Percentiles rank a stretch among this genome's conserved stretches.
Evolutionary conservation across 2,329 filamentous ascomycete genomes (phyloP).

Genomic region (Lachnellula hyalina): DNA sequence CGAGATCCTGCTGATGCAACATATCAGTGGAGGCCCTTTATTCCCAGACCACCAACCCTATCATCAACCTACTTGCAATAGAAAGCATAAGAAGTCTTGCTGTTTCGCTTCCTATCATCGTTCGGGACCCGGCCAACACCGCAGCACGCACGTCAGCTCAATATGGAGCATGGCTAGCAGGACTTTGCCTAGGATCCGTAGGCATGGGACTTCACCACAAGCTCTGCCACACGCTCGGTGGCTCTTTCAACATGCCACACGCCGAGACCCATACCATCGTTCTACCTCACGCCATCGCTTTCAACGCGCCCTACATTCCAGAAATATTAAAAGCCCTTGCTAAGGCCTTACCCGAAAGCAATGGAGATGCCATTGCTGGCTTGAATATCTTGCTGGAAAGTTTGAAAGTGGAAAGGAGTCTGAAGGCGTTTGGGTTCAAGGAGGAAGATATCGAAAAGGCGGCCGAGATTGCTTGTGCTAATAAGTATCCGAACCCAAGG

Average conservation of each 20-base stretch:
- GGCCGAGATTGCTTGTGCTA: constrained; percentile 51
- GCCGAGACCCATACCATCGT: constrained; percentile 61
- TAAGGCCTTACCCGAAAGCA: constrained; percentile 47
- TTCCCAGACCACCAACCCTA: constrained; percentile 54
- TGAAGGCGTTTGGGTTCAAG: constrained; percentile 53
- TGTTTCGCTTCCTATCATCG: constrained; percentile 46
- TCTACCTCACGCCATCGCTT: constrained; percentile 57
- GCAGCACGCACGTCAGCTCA: constrained; percentile 48
- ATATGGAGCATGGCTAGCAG: constrained; percentile 62
- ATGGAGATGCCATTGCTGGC: constrained; percentile 53
- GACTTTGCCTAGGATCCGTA: constrained; percentile 52
- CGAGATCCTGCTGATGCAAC: neutral
- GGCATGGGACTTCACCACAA: constrained; percentile 64
- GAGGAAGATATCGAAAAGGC: constrained; percentile 56
- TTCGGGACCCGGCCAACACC: constrained; percentile 38
- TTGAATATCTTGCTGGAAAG: constrained; percentile 51
- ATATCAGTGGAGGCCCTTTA: constrained; percentile 55
- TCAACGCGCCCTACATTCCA: constrained; percentile 52
- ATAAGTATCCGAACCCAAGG: constrained; percentile 56
- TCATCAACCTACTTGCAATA: constrained; percentile 51
- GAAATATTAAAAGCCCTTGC: constrained; percentile 49
- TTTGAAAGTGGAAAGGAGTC: constrained; percentile 46
- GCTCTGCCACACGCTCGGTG: constrained; percentile 60
- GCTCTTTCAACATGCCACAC: constrained; percentile 58
- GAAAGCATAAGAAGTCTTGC: constrained; percentile 53